Conservation (phyloP, 176 grass and related monocot genomes). For the Oryza punctata region DNA sequence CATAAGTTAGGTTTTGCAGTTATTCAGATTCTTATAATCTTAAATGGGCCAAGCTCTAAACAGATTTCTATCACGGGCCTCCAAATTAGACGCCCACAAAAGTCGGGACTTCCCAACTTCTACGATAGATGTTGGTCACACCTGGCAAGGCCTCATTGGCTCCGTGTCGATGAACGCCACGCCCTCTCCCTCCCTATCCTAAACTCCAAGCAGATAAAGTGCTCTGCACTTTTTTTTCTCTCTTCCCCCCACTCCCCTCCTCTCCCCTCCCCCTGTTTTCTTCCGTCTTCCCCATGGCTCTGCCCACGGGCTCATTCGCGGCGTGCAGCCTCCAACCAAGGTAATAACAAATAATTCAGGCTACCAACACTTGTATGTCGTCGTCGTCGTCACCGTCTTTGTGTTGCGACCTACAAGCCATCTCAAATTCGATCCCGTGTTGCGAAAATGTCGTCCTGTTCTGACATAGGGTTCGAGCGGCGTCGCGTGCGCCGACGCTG, state of each 20-base stretch:
- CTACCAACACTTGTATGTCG: background rate
- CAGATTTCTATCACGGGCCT: too few species aligned
- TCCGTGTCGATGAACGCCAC: background rate
- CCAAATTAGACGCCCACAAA: background rate
- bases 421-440: background rate
- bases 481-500: conserved; percentile 16
- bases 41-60: too few species aligned
- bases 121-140: background rate
- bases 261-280: background rate
- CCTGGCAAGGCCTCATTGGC: conserved; percentile 34
- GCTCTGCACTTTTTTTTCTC: background rate
- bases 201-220: conserved; percentile 33
- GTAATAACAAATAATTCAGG: conserved; percentile 16
- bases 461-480: conserved; percentile 20
- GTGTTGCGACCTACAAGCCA: background rate
- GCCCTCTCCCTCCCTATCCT: conserved; percentile 44
- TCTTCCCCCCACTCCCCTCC: background rate
- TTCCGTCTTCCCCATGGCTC: conserved; percentile 38
- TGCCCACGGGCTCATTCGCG: conserved; percentile 47
- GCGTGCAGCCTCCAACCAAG: conserved; percentile 49
- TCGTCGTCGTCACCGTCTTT: background rate
- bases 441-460: background rate
- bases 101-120: background rate
- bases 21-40: too few species aligned
- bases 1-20: too few species aligned